Evolutionary conservation across 2,329 filamentous ascomycete species (phyloP).

Genomic region (Fusarium oligoseptatum): DNA sequence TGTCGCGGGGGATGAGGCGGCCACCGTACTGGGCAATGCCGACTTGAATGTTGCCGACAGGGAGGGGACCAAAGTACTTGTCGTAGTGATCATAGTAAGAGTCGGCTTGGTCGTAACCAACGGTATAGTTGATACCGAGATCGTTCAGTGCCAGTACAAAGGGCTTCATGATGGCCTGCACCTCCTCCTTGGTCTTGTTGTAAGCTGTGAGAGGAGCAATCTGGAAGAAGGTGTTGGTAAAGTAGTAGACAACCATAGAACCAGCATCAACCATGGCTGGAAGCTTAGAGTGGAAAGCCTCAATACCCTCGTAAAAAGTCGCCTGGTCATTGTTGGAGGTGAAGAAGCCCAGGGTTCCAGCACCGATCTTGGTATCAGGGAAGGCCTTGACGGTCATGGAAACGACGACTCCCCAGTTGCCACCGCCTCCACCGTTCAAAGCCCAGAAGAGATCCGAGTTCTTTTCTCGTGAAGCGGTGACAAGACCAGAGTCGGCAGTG

Average conservation of each 20-base stretch:
- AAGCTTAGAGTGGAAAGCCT: constrained; percentile 56
- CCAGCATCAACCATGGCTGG: constrained; percentile 64
- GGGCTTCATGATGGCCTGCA: constrained; percentile 56
- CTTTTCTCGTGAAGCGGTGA: constrained; percentile 60
- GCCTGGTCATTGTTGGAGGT: constrained; percentile 49
- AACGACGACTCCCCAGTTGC: constrained; percentile 69
- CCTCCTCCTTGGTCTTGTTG: constrained; percentile 57
- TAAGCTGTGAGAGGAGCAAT: constrained; percentile 58
- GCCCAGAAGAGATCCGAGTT: constrained; percentile 75
- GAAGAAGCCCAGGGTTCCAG: constrained; percentile 59
- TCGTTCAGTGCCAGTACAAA: constrained; percentile 21
- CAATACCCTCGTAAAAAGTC: constrained; percentile 63
- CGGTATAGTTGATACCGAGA: constrained; percentile 24
- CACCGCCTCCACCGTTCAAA: constrained; percentile 69
- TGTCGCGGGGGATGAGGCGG: constrained; percentile 57
- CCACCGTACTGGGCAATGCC: constrained; percentile 53
- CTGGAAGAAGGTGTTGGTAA: constrained; percentile 60
- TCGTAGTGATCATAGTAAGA: constrained; percentile 58
- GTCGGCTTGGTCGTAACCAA: constrained; percentile 25
- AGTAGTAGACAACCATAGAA: constrained; percentile 62
- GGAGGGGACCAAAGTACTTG: constrained; percentile 58
- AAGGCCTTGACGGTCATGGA: constrained; percentile 67
- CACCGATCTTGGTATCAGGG: constrained; percentile 57
- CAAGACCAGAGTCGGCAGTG: constrained; percentile 60
- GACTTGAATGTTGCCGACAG: constrained; percentile 50